Percentiles rank a stretch among this genome's conserved stretches.
These are phyloP conservation scores for Phycomyces nitens DNA, from an alignment of 192 early-diverging fungal species.

Conservation along the genomic window DNA sequence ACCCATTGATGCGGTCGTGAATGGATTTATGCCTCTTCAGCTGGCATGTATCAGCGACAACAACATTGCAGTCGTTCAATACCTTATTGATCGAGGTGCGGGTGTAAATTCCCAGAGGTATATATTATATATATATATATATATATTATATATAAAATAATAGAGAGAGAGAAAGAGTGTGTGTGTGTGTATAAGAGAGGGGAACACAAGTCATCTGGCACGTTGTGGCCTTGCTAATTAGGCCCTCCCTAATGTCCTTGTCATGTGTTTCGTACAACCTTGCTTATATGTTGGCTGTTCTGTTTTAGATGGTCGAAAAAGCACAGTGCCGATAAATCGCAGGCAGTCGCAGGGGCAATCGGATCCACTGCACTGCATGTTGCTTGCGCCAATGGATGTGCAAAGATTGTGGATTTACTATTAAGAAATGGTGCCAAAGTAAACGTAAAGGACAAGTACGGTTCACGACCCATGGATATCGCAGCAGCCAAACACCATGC, in stretches of 20 bases:
- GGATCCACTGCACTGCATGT: slow-evolving; percentile 81
- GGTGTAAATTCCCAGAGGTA: slow-evolving; percentile 61
- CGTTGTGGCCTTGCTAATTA: background rate
- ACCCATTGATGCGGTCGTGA: slow-evolving; percentile 63
- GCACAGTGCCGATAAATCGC: slow-evolving; percentile 36
- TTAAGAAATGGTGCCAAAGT: slow-evolving; percentile 56
- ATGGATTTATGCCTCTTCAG: slow-evolving; percentile 69
- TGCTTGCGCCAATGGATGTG: slow-evolving; percentile 73
- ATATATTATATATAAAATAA: no score
- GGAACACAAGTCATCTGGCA: no score
- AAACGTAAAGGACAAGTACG: slow-evolving; percentile 62
- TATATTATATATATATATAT: no score
- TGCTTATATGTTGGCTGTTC: slow-evolving; percentile 2
- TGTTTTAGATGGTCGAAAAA: slow-evolving; percentile 35
- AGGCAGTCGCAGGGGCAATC: slow-evolving; percentile 49
- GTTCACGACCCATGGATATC: slow-evolving; percentile 44
- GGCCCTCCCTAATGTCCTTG: slow-evolving; percentile 1
- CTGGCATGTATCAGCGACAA: slow-evolving; percentile 63
- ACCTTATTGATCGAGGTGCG: slow-evolving; percentile 68
- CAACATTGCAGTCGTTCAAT: slow-evolving; percentile 58
- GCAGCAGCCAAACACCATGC: slow-evolving; percentile 49
- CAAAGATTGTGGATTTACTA: slow-evolving; percentile 55
- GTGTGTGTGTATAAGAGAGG: no score
- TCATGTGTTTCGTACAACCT: background rate
- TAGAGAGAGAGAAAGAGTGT: no score